Evolutionary conservation across 495 filamentous ascomycete species (phyloP).

Genomic region (Podospora tetraspora): DNA sequence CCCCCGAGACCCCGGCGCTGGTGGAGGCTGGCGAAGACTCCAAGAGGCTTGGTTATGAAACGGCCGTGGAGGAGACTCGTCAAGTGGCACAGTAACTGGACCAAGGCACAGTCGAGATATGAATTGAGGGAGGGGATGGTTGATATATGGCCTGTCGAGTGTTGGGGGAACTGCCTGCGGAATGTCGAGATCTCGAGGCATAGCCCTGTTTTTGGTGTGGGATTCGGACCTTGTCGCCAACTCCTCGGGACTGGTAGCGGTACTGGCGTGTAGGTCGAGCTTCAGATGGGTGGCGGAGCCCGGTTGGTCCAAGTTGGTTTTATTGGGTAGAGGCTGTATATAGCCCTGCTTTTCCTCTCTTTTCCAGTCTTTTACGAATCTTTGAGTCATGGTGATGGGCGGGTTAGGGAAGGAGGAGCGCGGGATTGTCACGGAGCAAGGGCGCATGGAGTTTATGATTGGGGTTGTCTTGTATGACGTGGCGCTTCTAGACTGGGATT

Average conservation of each 20-base stretch:
- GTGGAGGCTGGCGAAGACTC: conserved; percentile 28
- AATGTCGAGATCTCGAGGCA: neutral
- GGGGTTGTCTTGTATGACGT: neutral
- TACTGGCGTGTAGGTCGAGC: neutral
- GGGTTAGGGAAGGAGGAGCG: neutral
- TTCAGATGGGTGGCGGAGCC: neutral
- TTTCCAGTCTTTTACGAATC: neutral
- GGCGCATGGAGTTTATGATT: neutral
- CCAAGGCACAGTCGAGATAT: neutral
- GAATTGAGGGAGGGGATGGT: neutral
- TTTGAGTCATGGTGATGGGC: neutral
- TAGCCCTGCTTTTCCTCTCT: neutral
- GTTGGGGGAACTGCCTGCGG: neutral
- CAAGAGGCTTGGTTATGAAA: conserved; percentile 37
- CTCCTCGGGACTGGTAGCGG: neutral
- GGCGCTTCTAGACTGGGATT: neutral
- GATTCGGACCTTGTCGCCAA: neutral
- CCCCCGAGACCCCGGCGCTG: conserved; percentile 35
- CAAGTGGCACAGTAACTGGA: conserved; percentile 33
- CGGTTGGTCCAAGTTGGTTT: neutral
- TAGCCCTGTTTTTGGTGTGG: neutral
- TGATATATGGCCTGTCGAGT: neutral
- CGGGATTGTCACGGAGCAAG: neutral
- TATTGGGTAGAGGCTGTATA: neutral
- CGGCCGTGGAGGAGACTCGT: conserved; percentile 24